phyloP scores from a whole-genome alignment of 83 land plant species.

The Thuja plicata region DNA sequence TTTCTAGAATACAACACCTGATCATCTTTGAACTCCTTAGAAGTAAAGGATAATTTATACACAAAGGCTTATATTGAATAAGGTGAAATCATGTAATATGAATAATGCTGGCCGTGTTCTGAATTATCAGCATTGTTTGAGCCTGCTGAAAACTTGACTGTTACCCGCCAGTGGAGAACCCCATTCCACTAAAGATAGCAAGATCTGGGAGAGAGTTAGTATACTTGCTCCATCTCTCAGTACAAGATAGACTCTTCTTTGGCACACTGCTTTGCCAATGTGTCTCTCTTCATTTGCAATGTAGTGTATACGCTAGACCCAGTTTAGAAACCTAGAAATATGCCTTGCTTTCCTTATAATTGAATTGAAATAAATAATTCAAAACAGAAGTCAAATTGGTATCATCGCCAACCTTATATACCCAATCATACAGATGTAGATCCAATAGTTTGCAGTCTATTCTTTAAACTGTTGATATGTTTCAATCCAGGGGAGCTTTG shows the following conservation, averaged over 20 bases:
- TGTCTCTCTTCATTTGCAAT: constrained; percentile 39
- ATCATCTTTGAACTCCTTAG: too few species aligned
- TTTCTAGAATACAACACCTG: too few species aligned
- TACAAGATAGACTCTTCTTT: constrained; percentile 76
- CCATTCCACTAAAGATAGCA: too few species aligned
- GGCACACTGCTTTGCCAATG: constrained; percentile 75
- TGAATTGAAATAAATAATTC: background rate
- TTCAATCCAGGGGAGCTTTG: constrained; percentile 44
- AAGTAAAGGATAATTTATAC: too few species aligned
- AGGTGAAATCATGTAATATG: too few species aligned
- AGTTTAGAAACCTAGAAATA: background rate
- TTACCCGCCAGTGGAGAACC: too few species aligned
- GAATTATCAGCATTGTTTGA: too few species aligned
- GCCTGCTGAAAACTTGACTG: too few species aligned
- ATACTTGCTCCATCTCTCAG: constrained; percentile 23
- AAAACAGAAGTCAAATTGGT: background rate
- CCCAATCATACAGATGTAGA: constrained; percentile 62
- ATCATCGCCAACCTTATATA: constrained; percentile 40
- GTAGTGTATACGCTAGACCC: background rate
- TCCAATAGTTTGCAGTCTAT: constrained; percentile 60
- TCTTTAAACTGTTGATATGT: constrained; percentile 48
- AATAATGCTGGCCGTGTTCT: too few species aligned
- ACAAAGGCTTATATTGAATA: too few species aligned
- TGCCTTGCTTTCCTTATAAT: background rate
- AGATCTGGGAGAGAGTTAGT: too few species aligned